These are phyloP conservation scores for Podospora appendiculata DNA, from an alignment of 495 filamentous ascomycete species.

Conservation along the genomic window DNA sequence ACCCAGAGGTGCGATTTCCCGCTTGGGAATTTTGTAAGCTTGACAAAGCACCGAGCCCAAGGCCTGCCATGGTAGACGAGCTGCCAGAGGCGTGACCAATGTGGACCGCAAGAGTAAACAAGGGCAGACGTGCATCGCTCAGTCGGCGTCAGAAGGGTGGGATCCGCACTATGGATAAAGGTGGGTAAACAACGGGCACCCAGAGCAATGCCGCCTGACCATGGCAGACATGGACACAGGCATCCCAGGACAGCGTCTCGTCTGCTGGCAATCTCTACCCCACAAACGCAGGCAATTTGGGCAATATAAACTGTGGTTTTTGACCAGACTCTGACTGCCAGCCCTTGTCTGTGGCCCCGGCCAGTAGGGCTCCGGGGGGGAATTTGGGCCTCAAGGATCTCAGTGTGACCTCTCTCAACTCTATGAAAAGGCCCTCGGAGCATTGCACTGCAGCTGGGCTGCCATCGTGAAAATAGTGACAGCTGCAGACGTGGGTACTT, in stretches of 20 bases:
- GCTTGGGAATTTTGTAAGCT: constrained; percentile 21
- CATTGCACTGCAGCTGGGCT: neutral
- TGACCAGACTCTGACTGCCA: neutral
- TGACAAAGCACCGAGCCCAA: constrained; percentile 21
- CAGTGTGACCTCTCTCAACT: neutral
- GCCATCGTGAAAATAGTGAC: too few relatives aligned
- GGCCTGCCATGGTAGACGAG: constrained; percentile 6
- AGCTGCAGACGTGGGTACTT: too few relatives aligned
- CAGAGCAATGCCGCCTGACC: constrained; percentile 8
- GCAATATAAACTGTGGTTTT: constrained; percentile 13
- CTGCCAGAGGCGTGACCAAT: constrained; percentile 5
- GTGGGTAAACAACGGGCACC: constrained; percentile 13
- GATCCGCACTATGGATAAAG: constrained; percentile 30
- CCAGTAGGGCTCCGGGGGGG: constrained; percentile 13
- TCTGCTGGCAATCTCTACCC: constrained; percentile 18
- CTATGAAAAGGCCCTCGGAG: neutral
- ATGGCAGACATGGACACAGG: neutral
- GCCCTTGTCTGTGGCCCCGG: constrained; percentile 4
- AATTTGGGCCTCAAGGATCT: neutral
- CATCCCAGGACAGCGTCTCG: constrained; percentile 8
- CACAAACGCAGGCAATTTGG: constrained; percentile 32
- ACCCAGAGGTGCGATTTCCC: constrained; percentile 12
- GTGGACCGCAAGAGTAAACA: constrained; percentile 8
- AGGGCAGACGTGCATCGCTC: neutral
- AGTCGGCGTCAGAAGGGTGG: constrained; percentile 11